Evolutionary conservation across 768 basidiomycete species (phyloP).

Genomic region (Calocybe cyanea): DNA sequence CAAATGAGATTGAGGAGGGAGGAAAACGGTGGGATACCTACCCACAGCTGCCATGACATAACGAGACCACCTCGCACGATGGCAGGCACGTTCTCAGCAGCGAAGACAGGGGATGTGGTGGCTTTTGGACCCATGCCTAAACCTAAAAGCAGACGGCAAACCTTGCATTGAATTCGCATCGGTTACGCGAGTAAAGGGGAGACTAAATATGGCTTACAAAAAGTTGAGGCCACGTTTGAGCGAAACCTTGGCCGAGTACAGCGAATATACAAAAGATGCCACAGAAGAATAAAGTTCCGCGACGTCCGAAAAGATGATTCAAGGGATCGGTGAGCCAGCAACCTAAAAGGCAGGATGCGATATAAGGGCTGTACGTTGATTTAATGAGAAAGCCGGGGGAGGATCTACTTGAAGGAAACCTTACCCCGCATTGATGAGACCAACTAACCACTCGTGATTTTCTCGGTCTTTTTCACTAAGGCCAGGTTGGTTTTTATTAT

Average conservation of each 20-base stretch:
- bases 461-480: conserved; percentile 31
- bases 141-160: conserved; percentile 54
- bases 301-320: conserved; percentile 61
- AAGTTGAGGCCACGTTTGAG: conserved; percentile 53
- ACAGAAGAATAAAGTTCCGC: conserved; percentile 58
- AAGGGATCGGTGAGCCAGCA: conserved; percentile 50
- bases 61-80: conserved; percentile 84
- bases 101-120: conserved; percentile 59
- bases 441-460: conserved; percentile 67
- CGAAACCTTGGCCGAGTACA: conserved; percentile 44
- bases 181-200: not conserved
- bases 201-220: conserved; percentile 27
- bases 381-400: conserved; percentile 2
- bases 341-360: conserved; percentile 40
- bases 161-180: conserved; percentile 22
- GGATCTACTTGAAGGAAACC: conserved; percentile 4
- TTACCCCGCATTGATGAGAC: conserved; percentile 66
- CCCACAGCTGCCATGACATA: conserved; percentile 93
- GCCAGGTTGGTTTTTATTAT: conserved; percentile 22
- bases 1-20: not conserved
- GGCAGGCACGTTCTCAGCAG: conserved; percentile 76
- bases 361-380: conserved; percentile 46
- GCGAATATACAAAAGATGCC: conserved; percentile 52
- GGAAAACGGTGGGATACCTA: conserved; percentile 18
- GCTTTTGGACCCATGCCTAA: conserved; percentile 66